phyloP scores from a whole-genome alignment of 2,329 filamentous ascomycete genomes.

The Westerdykella sp. region DNA sequence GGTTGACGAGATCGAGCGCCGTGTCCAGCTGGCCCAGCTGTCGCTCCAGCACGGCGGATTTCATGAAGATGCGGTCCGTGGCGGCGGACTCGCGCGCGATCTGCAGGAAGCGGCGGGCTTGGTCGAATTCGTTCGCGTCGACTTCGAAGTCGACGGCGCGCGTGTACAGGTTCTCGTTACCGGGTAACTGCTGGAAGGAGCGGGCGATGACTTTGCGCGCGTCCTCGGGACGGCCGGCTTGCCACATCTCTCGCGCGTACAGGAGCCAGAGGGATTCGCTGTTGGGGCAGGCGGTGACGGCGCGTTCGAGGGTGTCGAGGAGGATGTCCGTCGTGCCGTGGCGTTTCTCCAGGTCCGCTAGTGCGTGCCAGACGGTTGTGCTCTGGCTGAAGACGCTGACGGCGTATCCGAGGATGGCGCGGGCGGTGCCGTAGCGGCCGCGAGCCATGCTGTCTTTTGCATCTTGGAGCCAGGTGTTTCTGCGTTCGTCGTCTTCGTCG shows the following conservation, averaged over 20 bases:
- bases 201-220: constrained; percentile 78
- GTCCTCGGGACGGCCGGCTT: constrained; percentile 78
- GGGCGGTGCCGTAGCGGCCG: constrained; percentile 80
- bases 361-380: constrained; percentile 82
- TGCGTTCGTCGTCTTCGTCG: constrained; percentile 93
- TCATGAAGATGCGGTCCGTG: constrained; percentile 96
- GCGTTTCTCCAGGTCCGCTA: constrained; percentile 83
- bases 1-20: constrained; percentile 79
- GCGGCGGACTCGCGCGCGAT: constrained; percentile 82
- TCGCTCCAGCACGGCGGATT: constrained; percentile 87
- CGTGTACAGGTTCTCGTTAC: constrained; percentile 97
- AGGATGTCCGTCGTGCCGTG: constrained; percentile 79
- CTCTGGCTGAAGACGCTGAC: constrained; percentile 84
- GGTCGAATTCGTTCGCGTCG: constrained; percentile 73
- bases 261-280: constrained; percentile 93
- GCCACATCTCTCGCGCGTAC: constrained; percentile 91
- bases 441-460: constrained; percentile 74
- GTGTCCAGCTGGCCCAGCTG: constrained; percentile 72
- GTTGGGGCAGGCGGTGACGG: constrained; percentile 86
- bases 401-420: constrained; percentile 89
- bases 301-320: constrained; percentile 82
- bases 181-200: constrained; percentile 90
- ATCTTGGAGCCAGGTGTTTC: constrained; percentile 94
- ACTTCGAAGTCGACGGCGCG: constrained; percentile 94
- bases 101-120: constrained; percentile 74